phyloP scores from a whole-genome alignment of 2,329 filamentous ascomycete species.

The Saccharata proteae region DNA sequence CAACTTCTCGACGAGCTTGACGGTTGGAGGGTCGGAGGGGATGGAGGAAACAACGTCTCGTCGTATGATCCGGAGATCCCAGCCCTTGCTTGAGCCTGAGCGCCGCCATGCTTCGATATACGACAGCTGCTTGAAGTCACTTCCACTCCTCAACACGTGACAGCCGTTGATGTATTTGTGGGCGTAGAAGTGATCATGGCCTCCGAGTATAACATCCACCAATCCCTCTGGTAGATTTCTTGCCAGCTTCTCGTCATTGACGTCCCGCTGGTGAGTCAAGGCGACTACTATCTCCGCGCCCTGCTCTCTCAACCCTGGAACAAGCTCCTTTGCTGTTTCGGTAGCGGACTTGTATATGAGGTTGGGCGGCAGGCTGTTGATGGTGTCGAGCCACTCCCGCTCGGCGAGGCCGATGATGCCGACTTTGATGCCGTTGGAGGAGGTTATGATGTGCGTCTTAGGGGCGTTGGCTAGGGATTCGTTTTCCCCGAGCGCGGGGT shows the following conservation, averaged over 20 bases:
- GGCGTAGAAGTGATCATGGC: conserved; percentile 79
- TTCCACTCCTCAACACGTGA: conserved; percentile 76
- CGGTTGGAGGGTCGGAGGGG: conserved; percentile 47
- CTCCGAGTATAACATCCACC: conserved; percentile 77
- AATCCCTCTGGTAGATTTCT: conserved; percentile 55
- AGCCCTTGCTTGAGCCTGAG: conserved; percentile 37
- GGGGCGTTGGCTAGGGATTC: conserved; percentile 65
- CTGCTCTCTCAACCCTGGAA: conserved; percentile 58
- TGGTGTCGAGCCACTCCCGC: conserved; percentile 77
- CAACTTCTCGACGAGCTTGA: conserved; percentile 53
- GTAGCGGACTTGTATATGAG: conserved; percentile 72
- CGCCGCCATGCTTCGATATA: conserved; percentile 68
- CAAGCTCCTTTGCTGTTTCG: conserved; percentile 61
- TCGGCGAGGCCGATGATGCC: conserved; percentile 79
- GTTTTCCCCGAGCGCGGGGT: conserved; percentile 64
- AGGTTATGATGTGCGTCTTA: conserved; percentile 63
- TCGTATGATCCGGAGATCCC: conserved; percentile 69
- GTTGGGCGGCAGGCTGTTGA: conserved; percentile 73
- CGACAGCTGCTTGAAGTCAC: conserved; percentile 84
- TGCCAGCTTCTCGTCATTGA: conserved; percentile 80
- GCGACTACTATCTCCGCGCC: conserved; percentile 77
- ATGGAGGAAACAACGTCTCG: conserved; percentile 62
- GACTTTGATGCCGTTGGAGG: conserved; percentile 74
- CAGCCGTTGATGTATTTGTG: conserved; percentile 67
- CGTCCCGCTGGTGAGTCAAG: conserved; percentile 75